Base-by-base conservation (phyloP, 176 grass and related monocot genomes). In the Zizania latifolia region DNA sequence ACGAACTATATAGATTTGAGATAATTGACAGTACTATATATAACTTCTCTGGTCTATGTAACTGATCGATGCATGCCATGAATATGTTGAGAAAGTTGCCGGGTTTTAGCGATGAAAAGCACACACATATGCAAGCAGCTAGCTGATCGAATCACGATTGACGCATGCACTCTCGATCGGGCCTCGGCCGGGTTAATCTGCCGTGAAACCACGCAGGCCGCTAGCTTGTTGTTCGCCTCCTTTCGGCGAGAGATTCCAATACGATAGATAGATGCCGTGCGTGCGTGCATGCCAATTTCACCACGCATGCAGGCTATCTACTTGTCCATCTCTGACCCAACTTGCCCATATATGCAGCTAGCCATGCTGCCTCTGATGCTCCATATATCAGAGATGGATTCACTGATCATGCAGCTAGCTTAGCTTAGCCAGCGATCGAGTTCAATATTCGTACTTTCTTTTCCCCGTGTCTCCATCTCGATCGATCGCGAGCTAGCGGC, bases 61-160 rank as follows among this genome's bases (percentile, higher is more conserved):
- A 19, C 17, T n/a, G n/a, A n/a, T n/a, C n/a, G n/a, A n/a, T n/a
- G 17, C 6, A 51, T n/a, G n/a, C n/a, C n/a, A 1, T 22, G 48
- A 17, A 21, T 53, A 57, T 43, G 80, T 70, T 82, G 55, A 12
- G 31, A 74, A 82, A 74, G 60, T 13, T 12, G 5, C 37, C 21
- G 22, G 1, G 11, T 12, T 16, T 66, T 41, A 40, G 33, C 23
- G 6, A 7, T 43, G 37, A 38, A 38, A 65, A n/a, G 62, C 9
- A 29, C 2, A 29, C 11, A n/a, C 10, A 13, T 29, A 24, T 58
- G 12, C 34, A 50, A 5, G 46, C n/a, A 17, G n/a, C 19, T n/a
- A 10, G 19, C 48, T 53, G n/a, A n/a, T 53, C 48, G 48, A 9
- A 53, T 53, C 48, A 53, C 48, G 44, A n/a, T 53, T n/a, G 48